Evolutionary conservation across 2,329 filamentous ascomycete species (phyloP), one percentile per base, ranked within the genome.

Genomic region (Penicillium sp.): DNA sequence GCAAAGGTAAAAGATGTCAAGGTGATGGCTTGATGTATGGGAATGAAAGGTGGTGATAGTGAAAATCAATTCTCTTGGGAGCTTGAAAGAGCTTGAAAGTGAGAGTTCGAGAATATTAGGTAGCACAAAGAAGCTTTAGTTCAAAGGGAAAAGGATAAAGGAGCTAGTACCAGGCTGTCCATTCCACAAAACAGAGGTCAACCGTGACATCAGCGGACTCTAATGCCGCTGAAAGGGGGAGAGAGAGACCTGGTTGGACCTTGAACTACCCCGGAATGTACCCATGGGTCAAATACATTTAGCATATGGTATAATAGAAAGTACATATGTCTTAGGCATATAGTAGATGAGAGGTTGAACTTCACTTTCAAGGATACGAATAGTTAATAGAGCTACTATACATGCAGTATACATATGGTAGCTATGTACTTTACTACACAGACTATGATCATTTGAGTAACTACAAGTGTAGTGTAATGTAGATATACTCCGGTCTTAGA

Each of bases 181-280:
- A 37, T 37, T 37, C 35, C 35, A 13, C 18, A 24, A 9, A 37
- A 37, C 20, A n/a, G 35, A n/a, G 11, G 14, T 24, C 35, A 4
- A 16, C 31, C 14, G 44, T 47, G 44, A 47, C 44, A 47, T 47
- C 44, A 47, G 40, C n/a, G 40, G 26, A 8, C 26, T 29, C 32
- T 40, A 20, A 31, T 29, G 11, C n/a, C 18, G 11, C 23, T 24
- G 11, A 8, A 24, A 18, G 16, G 7, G 29, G 23, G 11, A 8
- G 14, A 18, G 16, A 4, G 29, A 29, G 23, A 38, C 10, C 6
- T 34, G 29, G 40, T 32, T 42, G 29, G 40, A 14, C 41, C 31
- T 16, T 34, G 31, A 34, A 18, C 16, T 36, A 38, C 44, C 39
- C 39, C 39, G 14, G 39, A 46, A 35, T 26, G 22, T 26, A 23